These are phyloP conservation scores for Lasiosphaeria miniovina DNA, from an alignment of 495 filamentous ascomycete species.

Conservation along the genomic window DNA sequence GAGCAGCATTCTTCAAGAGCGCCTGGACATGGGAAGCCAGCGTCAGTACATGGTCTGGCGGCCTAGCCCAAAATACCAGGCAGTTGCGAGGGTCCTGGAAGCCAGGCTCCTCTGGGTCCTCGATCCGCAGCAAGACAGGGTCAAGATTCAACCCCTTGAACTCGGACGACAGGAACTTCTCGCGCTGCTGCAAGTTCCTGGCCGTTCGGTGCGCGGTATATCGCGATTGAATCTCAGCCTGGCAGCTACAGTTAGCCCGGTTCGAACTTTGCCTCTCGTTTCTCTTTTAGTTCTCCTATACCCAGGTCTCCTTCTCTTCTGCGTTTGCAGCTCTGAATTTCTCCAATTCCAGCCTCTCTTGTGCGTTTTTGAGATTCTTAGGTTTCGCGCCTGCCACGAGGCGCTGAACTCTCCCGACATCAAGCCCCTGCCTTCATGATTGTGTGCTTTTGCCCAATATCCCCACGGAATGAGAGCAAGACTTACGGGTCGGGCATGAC, in stretches of 20 bases:
- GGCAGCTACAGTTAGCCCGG: not conserved
- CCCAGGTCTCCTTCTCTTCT: too few species aligned
- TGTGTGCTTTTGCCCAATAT: too few species aligned
- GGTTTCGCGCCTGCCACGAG: too few species aligned
- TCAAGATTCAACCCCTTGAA: conserved; percentile 74
- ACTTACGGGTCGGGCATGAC: conserved; percentile 58
- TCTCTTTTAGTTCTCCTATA: too few species aligned
- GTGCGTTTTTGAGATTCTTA: too few species aligned
- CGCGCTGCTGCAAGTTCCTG: conserved; percentile 68
- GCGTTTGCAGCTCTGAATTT: not conserved
- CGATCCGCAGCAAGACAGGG: conserved; percentile 65
- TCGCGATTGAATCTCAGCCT: conserved; percentile 67
- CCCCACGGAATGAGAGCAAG: not conserved
- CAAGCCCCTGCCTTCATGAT: too few species aligned
- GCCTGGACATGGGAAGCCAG: conserved; percentile 67
- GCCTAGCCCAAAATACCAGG: conserved; percentile 83
- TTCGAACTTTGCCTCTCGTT: not conserved
- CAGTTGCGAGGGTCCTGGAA: conserved; percentile 75
- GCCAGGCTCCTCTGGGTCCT: conserved; percentile 56
- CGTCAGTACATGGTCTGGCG: conserved; percentile 63
- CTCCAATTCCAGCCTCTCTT: too few species aligned
- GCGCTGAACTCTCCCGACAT: too few species aligned
- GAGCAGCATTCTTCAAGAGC: conserved; percentile 57
- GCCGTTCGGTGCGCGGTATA: conserved; percentile 71
- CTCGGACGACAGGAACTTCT: conserved; percentile 62